Evolutionary conservation across 2,329 filamentous ascomycete genomes (phyloP).

Genomic region (Zarea fungicola): DNA sequence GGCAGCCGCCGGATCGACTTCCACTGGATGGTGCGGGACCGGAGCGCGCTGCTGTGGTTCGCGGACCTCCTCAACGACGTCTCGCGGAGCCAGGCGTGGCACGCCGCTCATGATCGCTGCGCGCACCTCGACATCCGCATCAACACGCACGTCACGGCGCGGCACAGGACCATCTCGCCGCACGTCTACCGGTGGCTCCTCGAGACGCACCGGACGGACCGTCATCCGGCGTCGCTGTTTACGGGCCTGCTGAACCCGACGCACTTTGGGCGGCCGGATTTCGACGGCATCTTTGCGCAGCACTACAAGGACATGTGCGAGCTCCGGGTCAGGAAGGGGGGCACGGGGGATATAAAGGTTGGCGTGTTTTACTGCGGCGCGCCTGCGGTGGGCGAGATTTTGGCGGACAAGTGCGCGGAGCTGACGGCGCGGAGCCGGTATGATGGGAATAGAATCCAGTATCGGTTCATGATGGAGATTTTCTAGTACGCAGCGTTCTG

Average conservation of each 20-base stretch:
- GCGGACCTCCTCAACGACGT: conserved; percentile 50
- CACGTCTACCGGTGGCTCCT: conserved; percentile 53
- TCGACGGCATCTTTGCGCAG: conserved; percentile 45
- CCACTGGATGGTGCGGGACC: conserved; percentile 55
- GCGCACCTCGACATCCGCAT: conserved; percentile 48
- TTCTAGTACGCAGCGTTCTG: too few relatives aligned
- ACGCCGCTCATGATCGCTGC: conserved; percentile 30
- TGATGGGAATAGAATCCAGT: conserved; percentile 49
- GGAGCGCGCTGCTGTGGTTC: conserved; percentile 52
- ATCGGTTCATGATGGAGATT: conserved; percentile 46
- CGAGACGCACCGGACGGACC: conserved; percentile 48
- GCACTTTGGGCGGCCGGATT: conserved; percentile 50
- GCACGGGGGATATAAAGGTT: conserved; percentile 36
- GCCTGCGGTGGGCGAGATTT: conserved; percentile 48
- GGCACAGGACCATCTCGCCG: conserved; percentile 45
- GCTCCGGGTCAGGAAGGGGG: background rate
- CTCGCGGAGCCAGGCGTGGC: conserved; percentile 32
- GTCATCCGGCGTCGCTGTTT: conserved; percentile 46
- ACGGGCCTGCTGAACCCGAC: conserved; percentile 50
- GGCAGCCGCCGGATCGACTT: conserved; percentile 47
- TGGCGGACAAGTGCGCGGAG: conserved; percentile 48
- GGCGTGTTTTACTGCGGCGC: conserved; percentile 54
- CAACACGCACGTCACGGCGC: conserved; percentile 52
- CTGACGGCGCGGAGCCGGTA: conserved; percentile 45
- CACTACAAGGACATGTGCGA: conserved; percentile 47